phyloP scores from a whole-genome alignment of 2,329 filamentous ascomycete genomes.

The Colletotrichum sansevieriae region DNA sequence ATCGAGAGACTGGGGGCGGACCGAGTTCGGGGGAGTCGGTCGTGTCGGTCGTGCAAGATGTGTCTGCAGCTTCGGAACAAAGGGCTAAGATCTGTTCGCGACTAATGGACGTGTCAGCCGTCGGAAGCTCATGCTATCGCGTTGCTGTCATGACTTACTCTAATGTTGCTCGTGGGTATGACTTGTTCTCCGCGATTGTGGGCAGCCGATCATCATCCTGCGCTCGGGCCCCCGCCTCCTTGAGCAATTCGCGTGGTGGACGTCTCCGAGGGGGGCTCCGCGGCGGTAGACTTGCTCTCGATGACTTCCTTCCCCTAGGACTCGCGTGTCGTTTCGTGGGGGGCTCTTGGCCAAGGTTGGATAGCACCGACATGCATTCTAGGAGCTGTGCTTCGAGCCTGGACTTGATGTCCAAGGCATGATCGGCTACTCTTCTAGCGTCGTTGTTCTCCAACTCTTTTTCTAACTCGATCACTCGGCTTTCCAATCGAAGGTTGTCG shows the following conservation, averaged over 20 bases:
- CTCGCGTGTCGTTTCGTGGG: constrained; percentile 61
- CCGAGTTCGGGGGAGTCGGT: constrained; percentile 78
- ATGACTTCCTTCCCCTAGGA: constrained; percentile 31
- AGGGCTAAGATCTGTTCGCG: constrained; percentile 74
- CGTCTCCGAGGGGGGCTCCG: constrained; percentile 68
- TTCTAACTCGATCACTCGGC: constrained; percentile 78
- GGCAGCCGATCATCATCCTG: constrained; percentile 69
- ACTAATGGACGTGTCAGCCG: constrained; percentile 53
- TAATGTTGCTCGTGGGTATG: constrained; percentile 75
- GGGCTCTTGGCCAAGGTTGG: constrained; percentile 73
- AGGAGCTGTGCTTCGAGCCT: constrained; percentile 79
- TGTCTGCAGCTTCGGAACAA: constrained; percentile 60
- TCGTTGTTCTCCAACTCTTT: constrained; percentile 74
- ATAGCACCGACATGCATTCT: constrained; percentile 77
- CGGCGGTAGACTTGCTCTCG: constrained; percentile 42
- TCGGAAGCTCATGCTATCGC: not conserved
- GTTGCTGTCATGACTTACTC: constrained; percentile 64
- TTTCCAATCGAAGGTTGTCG: constrained; percentile 82
- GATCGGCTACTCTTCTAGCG: constrained; percentile 71
- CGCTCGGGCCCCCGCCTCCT: constrained; percentile 65
- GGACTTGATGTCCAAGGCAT: constrained; percentile 76
- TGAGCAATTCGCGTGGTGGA: constrained; percentile 65
- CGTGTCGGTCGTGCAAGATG: constrained; percentile 52
- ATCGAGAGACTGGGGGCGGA: constrained; percentile 70
- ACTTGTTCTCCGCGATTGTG: constrained; percentile 78